Evolutionary conservation across 495 filamentous ascomycete species (phyloP).

Genomic region (Penicillium cinerascens): DNA sequence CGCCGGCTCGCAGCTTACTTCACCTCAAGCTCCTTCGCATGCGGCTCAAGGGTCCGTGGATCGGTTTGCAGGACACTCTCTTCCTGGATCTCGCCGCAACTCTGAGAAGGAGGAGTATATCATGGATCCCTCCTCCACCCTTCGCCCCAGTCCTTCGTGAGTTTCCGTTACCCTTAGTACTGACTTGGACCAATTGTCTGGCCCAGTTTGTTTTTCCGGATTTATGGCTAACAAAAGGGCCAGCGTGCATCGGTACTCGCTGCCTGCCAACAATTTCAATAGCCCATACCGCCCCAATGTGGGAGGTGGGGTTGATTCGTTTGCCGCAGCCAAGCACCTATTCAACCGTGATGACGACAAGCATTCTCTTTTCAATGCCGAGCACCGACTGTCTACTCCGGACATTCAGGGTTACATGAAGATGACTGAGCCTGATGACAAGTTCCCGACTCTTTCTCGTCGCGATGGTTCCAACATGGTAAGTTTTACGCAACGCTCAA

Average conservation of each 20-base stretch:
- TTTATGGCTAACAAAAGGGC: constrained; percentile 12
- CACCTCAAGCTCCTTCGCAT: constrained; percentile 45
- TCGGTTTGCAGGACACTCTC: constrained; percentile 69
- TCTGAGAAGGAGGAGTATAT: constrained; percentile 47
- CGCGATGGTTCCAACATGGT: constrained; percentile 67
- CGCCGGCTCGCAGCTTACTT: constrained; percentile 63
- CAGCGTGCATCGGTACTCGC: constrained; percentile 82
- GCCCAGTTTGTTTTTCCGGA: neutral
- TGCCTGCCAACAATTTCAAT: constrained; percentile 69
- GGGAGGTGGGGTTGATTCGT: constrained; percentile 55
- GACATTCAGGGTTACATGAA: constrained; percentile 65
- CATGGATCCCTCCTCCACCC: constrained; percentile 33
- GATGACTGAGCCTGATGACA: constrained; percentile 73
- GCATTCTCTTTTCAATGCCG: constrained; percentile 39
- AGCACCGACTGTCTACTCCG: constrained; percentile 53
- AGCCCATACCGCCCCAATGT: constrained; percentile 53
- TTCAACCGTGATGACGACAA: constrained; percentile 78
- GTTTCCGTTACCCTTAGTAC: constrained; percentile 13
- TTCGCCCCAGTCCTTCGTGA: constrained; percentile 41
- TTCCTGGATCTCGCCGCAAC: constrained; percentile 76
- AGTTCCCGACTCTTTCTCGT: constrained; percentile 77
- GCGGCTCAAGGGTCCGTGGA: constrained; percentile 23
- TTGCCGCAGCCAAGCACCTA: constrained; percentile 77
- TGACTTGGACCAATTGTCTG: neutral
- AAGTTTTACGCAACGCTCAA: constrained; percentile 33